Conservation (phyloP, 345 rosid genomes). For the Alliaria petiolata region DNA sequence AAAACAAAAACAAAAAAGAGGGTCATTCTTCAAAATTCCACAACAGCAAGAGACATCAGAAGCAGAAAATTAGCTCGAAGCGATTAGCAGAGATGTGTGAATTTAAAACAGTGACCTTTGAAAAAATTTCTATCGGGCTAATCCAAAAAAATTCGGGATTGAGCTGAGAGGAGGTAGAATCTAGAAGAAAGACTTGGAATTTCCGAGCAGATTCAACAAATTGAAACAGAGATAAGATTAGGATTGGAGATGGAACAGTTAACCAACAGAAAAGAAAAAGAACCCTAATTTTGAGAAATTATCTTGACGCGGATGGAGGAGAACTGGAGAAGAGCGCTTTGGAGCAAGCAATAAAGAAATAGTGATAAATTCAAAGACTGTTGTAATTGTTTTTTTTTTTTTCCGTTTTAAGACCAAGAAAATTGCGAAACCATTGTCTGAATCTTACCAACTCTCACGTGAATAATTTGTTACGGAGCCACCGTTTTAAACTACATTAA, state of each 20-base stretch:
- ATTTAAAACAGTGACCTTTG: neutral
- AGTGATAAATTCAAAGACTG: too few species aligned
- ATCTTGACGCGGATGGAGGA: too few species aligned
- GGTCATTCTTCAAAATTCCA: neutral
- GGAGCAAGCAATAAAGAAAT: too few species aligned
- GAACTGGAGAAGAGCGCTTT: too few species aligned
- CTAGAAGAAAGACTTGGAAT: neutral
- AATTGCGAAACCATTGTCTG: too few species aligned
- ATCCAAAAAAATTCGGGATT: neutral
- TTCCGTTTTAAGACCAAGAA: too few species aligned
- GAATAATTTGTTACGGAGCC: too few species aligned
- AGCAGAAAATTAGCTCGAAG: neutral
- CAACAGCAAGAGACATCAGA: neutral
- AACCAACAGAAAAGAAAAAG: neutral
- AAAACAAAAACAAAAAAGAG: neutral
- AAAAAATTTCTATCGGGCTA: neutral
- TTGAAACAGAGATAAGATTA: neutral
- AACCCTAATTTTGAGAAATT: constrained; percentile 20
- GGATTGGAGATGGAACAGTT: constrained; percentile 13
- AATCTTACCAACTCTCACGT: too few species aligned
- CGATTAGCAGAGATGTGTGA: neutral
- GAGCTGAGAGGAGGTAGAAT: constrained; percentile 13
- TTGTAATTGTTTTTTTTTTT: too few species aligned
- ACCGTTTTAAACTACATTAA: too few species aligned
- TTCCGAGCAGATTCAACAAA: neutral